Conservation (phyloP, 139 green algal genomes). For the Chlamydomonas asymmetrica region DNA sequence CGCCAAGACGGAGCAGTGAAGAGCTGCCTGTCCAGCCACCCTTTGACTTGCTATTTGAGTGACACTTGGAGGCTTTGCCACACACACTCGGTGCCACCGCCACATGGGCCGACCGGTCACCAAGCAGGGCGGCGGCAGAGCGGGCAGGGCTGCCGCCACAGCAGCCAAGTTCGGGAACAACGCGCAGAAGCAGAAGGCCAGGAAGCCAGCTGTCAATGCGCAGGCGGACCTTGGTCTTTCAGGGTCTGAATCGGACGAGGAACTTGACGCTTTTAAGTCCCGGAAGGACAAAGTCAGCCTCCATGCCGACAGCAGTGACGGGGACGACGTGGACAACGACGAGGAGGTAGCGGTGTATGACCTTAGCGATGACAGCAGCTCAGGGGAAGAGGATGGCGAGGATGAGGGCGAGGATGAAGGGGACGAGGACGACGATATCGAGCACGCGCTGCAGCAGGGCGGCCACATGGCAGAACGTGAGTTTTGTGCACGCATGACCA, state of each 20-base stretch:
- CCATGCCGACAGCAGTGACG: slow-evolving; percentile 40
- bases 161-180: too few species aligned
- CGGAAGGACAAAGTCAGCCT: slow-evolving; percentile 50
- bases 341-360: slow-evolving; percentile 51
- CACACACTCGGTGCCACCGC: too few species aligned
- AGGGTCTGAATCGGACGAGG: slow-evolving; percentile 45
- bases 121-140: too few species aligned
- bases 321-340: slow-evolving; percentile 34
- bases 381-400: slow-evolving; percentile 44
- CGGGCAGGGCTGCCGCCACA: too few species aligned
- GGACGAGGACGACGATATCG: slow-evolving; percentile 34
- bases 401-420: slow-evolving; percentile 37
- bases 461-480: slow-evolving; percentile 39
- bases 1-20: too few species aligned
- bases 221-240: too few species aligned
- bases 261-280: slow-evolving; percentile 52
- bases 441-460: slow-evolving; percentile 32
- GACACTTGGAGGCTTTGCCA: too few species aligned
- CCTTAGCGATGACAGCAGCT: slow-evolving; percentile 14
- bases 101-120: too few species aligned
- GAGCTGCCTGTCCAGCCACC: too few species aligned
- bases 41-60: too few species aligned
- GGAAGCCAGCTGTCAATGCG: too few species aligned
- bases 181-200: too few species aligned
- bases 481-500: slow-evolving; percentile 5